Evolutionary conservation across 2,329 filamentous ascomycete genomes (phyloP).

Genomic region (Teratosphaeria nubilosa): DNA sequence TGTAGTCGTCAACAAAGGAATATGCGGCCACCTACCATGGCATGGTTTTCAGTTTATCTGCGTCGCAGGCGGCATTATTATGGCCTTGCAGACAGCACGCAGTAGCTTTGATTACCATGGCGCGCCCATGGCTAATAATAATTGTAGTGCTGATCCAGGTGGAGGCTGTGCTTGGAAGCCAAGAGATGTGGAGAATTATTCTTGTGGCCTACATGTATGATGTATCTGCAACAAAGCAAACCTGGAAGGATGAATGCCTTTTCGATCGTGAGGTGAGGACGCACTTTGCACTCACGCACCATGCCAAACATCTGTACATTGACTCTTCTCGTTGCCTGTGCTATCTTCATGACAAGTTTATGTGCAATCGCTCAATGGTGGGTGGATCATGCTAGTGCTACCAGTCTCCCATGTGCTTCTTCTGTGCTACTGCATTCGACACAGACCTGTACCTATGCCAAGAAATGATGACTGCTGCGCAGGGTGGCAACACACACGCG

Average conservation of each 20-base stretch:
- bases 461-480: neutral
- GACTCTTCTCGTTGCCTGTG: neutral
- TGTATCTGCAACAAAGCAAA: too few species aligned
- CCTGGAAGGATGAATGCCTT: too few species aligned
- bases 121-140: slow-evolving; percentile 3
- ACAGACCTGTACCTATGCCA: neutral
- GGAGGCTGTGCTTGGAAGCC: slow-evolving; percentile 3
- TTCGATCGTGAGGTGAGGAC: too few species aligned
- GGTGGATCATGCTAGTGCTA: neutral
- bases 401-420: neutral
- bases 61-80: neutral
- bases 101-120: neutral
- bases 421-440: neutral
- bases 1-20: neutral
- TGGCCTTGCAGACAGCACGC: neutral
- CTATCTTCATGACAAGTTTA: neutral
- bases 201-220: too few species aligned
- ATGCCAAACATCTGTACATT: neutral
- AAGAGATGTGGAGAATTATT: neutral
- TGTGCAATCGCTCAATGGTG: neutral
- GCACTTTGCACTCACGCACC: neutral
- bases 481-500: neutral
- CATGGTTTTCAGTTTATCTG: neutral
- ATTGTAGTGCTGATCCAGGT: neutral
- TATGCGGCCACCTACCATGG: neutral